Evolutionary conservation across 345 rosid genomes (phyloP).

Genomic region (Sisymbrium altissimum): DNA sequence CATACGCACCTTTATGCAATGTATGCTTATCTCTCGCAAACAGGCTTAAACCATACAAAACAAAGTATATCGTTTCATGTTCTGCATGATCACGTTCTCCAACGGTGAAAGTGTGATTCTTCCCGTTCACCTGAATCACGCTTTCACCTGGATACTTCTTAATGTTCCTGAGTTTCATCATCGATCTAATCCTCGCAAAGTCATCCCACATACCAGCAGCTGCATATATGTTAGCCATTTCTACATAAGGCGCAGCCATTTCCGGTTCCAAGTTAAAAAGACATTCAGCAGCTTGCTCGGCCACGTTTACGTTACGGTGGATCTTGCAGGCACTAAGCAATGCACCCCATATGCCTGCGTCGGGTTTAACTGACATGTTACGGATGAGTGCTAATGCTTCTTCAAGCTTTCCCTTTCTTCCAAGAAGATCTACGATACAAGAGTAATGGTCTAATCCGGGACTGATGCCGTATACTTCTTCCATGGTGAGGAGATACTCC

Average conservation of each 20-base stretch:
- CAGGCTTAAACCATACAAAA: constrained; percentile 40
- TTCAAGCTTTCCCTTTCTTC: constrained; percentile 49
- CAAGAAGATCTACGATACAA: constrained; percentile 64
- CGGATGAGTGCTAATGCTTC: constrained; percentile 49
- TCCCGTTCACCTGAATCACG: constrained; percentile 41
- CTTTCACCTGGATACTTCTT: constrained; percentile 60
- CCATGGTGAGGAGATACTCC: constrained; percentile 49
- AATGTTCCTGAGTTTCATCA: constrained; percentile 48
- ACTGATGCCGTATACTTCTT: constrained; percentile 31
- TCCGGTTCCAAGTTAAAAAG: constrained; percentile 45
- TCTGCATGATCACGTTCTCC: constrained; percentile 45
- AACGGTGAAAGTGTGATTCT: constrained; percentile 43
- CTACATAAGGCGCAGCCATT: constrained; percentile 52
- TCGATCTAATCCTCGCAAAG: constrained; percentile 39
- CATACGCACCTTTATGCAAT: background rate
- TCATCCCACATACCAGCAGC: constrained; percentile 50
- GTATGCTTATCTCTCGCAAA: constrained; percentile 36
- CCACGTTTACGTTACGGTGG: constrained; percentile 44
- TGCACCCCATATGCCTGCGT: constrained; percentile 60
- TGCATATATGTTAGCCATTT: constrained; percentile 60
- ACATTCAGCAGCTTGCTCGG: constrained; percentile 39
- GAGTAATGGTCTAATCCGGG: constrained; percentile 66
- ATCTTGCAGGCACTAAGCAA: constrained; percentile 61
- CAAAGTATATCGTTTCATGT: constrained; percentile 22
- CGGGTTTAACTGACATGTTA: constrained; percentile 52